phyloP scores from a whole-genome alignment of 108 stramenopile genomes.

The Conticribra guillardii region DNA sequence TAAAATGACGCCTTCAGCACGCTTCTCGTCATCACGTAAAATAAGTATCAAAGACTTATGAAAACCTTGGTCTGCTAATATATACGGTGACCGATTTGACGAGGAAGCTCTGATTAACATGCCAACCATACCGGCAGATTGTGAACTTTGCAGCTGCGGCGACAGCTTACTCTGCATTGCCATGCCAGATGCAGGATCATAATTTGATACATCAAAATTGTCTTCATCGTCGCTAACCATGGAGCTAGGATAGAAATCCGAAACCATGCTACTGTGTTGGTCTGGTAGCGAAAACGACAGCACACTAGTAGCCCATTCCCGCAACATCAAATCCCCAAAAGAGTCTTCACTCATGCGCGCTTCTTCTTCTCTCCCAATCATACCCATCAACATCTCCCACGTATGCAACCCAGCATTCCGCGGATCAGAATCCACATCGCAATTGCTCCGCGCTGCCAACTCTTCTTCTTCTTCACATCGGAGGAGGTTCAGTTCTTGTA shows the following conservation, averaged over 20 bases:
- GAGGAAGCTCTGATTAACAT: conserved; percentile 63
- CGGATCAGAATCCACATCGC: conserved; percentile 43
- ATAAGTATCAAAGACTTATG: conserved; percentile 66
- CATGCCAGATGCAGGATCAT: conserved; percentile 45
- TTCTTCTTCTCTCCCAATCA: conserved; percentile 38
- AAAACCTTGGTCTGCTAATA: conserved; percentile 63
- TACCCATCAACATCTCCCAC: conserved; percentile 57
- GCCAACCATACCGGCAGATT: conserved; percentile 35
- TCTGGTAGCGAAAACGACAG: conserved; percentile 29
- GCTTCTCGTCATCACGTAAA: conserved; percentile 57
- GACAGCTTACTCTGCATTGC: conserved; percentile 3
- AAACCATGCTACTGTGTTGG: conserved; percentile 25
- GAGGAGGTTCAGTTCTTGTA: conserved; percentile 46
- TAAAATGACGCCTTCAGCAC: conserved; percentile 56
- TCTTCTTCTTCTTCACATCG: conserved; percentile 46
- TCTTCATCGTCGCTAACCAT: conserved; percentile 13
- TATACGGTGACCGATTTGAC: conserved; percentile 55
- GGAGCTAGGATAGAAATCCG: not conserved
- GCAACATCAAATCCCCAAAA: conserved; percentile 51
- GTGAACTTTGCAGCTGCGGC: too few relatives aligned
- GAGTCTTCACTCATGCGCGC: conserved; percentile 23
- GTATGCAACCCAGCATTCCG: conserved; percentile 49
- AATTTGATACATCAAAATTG: conserved; percentile 26
- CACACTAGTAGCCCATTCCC: conserved; percentile 44
- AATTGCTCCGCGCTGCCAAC: conserved; percentile 14